phyloP scores from a whole-genome alignment of 768 basidiomycete genomes.

The Suillus tomentosus region DNA sequence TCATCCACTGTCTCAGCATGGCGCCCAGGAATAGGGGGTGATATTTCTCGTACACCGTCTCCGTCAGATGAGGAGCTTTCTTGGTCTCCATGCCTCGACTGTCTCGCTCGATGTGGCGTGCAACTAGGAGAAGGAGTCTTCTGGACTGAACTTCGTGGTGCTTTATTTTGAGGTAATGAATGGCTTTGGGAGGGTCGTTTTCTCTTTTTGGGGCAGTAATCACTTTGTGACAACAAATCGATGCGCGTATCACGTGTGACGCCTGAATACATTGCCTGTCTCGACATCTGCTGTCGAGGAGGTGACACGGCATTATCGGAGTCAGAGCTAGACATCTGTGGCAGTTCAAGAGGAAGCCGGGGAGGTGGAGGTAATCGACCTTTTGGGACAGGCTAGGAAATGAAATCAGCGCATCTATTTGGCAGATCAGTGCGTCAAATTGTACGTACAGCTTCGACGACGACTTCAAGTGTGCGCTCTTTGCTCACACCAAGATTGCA shows the following conservation, averaged over 20 bases:
- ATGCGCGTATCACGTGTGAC: constrained; percentile 31
- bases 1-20: constrained; percentile 39
- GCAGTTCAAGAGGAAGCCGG: constrained; percentile 11
- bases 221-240: constrained; percentile 29
- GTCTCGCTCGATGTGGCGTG: not conserved
- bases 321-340: constrained; percentile 17
- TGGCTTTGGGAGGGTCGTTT: constrained; percentile 4
- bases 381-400: constrained; percentile 25
- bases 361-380: constrained; percentile 32
- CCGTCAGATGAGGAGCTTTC: not conserved
- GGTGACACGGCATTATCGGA: constrained; percentile 24
- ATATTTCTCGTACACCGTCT: constrained; percentile 11
- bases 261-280: constrained; percentile 15
- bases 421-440: not conserved
- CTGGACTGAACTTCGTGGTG: not conserved
- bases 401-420: constrained; percentile 13
- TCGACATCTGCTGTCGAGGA: constrained; percentile 7
- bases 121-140: not conserved
- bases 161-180: not conserved
- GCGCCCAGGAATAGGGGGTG: constrained; percentile 30
- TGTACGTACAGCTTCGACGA: constrained; percentile 57
- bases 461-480: constrained; percentile 56
- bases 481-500: constrained; percentile 59
- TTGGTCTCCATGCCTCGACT: not conserved
- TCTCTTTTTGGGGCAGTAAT: constrained; percentile 17